Evolutionary conservation across 345 rosid species (phyloP).

Genomic region (Mercurialis annua): DNA sequence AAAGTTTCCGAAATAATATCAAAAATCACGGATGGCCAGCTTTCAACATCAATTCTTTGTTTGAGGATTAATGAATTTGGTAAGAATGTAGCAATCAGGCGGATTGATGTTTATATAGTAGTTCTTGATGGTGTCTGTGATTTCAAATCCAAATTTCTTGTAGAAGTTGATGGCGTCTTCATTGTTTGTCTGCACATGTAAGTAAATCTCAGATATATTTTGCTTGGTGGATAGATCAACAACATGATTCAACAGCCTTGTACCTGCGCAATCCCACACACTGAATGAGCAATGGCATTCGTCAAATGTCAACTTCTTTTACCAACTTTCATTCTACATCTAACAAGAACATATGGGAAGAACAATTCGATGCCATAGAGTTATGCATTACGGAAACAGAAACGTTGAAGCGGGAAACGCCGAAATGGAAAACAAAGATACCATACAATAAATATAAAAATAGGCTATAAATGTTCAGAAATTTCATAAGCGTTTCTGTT

Average conservation of each 20-base stretch:
- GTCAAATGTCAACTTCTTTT: constrained; percentile 3
- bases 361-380: too few relatives aligned
- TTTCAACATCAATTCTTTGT: constrained; percentile 43
- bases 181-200: constrained; percentile 96
- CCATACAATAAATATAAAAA: too few relatives aligned
- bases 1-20: constrained; percentile 11
- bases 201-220: constrained; percentile 73
- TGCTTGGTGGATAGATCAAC: constrained; percentile 72
- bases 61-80: constrained; percentile 53
- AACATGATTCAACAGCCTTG: constrained; percentile 81
- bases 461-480: too few relatives aligned
- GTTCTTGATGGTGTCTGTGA: constrained; percentile 78
- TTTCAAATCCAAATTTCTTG: constrained; percentile 86
- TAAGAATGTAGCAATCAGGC: constrained; percentile 77
- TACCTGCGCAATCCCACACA: constrained; percentile 49
- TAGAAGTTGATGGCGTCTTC: constrained; percentile 95
- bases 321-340: neutral
- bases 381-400: too few relatives aligned
- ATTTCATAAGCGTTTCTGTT: too few relatives aligned
- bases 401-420: too few relatives aligned
- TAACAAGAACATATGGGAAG: too few relatives aligned
- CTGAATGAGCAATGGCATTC: neutral
- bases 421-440: too few relatives aligned
- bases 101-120: constrained; percentile 83
- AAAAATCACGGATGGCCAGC: constrained; percentile 5